A percentile compares a stretch with the other conserved stretches of the same genome.
These are phyloP conservation scores for Fusarium sp. DNA, from an alignment of 2,329 filamentous ascomycete species.

Conservation along the genomic window DNA sequence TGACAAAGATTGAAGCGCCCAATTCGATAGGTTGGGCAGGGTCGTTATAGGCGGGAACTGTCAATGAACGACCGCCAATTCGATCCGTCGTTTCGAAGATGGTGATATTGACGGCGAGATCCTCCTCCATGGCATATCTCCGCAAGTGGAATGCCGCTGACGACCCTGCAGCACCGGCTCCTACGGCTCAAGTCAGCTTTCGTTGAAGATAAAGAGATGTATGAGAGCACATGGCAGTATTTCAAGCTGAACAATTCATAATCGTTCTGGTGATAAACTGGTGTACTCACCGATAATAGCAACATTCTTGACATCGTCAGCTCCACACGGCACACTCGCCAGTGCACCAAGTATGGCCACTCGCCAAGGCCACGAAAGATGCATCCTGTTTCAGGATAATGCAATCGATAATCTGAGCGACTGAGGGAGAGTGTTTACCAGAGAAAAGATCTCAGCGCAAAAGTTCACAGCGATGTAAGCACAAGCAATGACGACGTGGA, in stretches of 20 bases:
- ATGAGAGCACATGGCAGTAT: background rate
- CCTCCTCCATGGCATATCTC: slow-evolving; percentile 72
- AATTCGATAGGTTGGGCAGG: slow-evolving; percentile 78
- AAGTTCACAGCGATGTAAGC: background rate
- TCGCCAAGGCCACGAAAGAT: slow-evolving; percentile 14
- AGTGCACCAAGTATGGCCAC: slow-evolving; percentile 37
- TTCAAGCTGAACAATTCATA: background rate
- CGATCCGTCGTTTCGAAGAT: slow-evolving; percentile 83
- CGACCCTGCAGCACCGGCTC: slow-evolving; percentile 88
- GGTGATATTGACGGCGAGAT: slow-evolving; percentile 78
- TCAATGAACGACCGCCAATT: slow-evolving; percentile 88
- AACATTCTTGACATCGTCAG: slow-evolving; percentile 47
- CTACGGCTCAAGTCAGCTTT: slow-evolving; percentile 58
- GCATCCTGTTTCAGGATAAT: slow-evolving; percentile 28
- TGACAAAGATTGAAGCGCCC: slow-evolving; percentile 91
- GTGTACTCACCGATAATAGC: slow-evolving; percentile 52
- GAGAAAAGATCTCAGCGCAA: background rate
- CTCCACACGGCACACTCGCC: slow-evolving; percentile 17
- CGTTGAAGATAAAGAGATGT: background rate
- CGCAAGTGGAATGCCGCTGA: slow-evolving; percentile 86
- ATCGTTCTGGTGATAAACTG: background rate
- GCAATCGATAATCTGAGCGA: background rate
- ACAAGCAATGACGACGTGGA: background rate
- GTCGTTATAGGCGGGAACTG: slow-evolving; percentile 79
- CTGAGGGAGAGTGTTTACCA: background rate